Evolutionary conservation across 2,329 filamentous ascomycete genomes (phyloP), one percentile per base, ranked within the genome.

Genomic region (Westerdykella ornata): DNA sequence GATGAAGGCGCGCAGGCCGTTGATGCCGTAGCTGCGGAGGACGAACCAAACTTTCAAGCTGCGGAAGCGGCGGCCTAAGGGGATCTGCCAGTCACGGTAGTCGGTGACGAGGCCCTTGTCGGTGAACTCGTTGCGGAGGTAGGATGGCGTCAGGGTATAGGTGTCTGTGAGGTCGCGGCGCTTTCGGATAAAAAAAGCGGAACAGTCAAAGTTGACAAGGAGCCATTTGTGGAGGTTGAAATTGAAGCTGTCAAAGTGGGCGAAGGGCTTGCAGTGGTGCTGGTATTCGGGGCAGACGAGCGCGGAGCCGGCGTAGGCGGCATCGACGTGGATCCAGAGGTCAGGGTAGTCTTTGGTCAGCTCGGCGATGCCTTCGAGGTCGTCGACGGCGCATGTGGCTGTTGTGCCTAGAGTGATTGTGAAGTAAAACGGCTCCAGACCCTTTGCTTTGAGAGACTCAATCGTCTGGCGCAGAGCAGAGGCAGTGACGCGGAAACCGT

Each of bases 221-320:
- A 96, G 75, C 90, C 90, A 96, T 72, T 97, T 97, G 75, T 96
- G 89, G 78, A 95, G 85, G 72, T 96, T 97, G 72, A 90, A 80
- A 68, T 95, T 83, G 75, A 94, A 95, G 49, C 83, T 88, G 71
- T 95, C 85, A 61, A 94, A 88, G 16, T 73, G 68, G 1, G 73
- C 69, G 38, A 90, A 74, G 7, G 78, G 69, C 16, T 71, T 59
- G 1, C 81, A 73, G 37, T 88, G 74, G 51, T 82, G 74, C 48
- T 88, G 84, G 66, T 85, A 84, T 64, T 94, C 87, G 2, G 88
- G 84, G 16, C 85, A 82, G 3, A 95, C 71, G 3, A 97, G 78
- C 1, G 89, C 85, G 0, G 87, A 81, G 2, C 90, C 90, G 1
- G 90, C 90, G 66, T 94, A 96, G 1, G 90, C 90, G 9, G 87